Conservation (phyloP, 2,329 filamentous ascomycete species). For the Hansfordia pulvinata region DNA sequence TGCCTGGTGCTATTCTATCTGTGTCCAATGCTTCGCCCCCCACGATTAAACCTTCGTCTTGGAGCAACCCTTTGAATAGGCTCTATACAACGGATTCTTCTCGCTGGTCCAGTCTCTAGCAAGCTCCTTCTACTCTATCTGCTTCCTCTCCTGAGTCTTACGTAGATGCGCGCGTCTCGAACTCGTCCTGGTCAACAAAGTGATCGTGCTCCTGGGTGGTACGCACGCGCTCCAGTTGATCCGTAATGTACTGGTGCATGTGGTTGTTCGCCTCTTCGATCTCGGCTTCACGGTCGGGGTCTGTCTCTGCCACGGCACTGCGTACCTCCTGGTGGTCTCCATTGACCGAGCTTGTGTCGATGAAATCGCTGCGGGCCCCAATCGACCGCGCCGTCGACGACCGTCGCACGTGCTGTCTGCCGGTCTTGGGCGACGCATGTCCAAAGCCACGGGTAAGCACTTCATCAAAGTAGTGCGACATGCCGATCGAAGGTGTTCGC, state of each 20-base stretch:
- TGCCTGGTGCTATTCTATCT: no score
- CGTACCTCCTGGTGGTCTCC: slow-evolving; percentile 29
- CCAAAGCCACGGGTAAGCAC: slow-evolving; percentile 49
- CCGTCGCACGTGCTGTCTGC: slow-evolving; percentile 49
- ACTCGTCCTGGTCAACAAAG: slow-evolving; percentile 18
- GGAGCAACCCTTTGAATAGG: no score
- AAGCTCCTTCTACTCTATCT: slow-evolving; percentile 5
- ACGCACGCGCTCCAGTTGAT: slow-evolving; percentile 64
- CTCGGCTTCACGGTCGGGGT: slow-evolving; percentile 35
- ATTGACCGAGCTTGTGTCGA: slow-evolving; percentile 31
- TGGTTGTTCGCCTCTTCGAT: slow-evolving; percentile 50
- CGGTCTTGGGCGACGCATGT: slow-evolving; percentile 21
- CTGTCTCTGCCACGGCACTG: slow-evolving; percentile 35
- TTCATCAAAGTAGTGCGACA: slow-evolving; percentile 93
- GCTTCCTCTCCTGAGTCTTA: slow-evolving; percentile 4
- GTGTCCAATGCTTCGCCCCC: no score
- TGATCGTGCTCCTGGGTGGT: slow-evolving; percentile 27
- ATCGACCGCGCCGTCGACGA: slow-evolving; percentile 78
- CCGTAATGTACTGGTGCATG: slow-evolving; percentile 68
- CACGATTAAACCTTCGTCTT: no score
- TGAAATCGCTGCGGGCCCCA: slow-evolving; percentile 70
- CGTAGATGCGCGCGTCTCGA: slow-evolving; percentile 13
- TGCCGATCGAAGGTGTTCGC: slow-evolving; percentile 68
- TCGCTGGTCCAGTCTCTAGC: no score
- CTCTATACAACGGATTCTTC: no score